Evolutionary conservation across 352 stramenopile genomes (phyloP).

Genomic region (Detonula confervacea): DNA sequence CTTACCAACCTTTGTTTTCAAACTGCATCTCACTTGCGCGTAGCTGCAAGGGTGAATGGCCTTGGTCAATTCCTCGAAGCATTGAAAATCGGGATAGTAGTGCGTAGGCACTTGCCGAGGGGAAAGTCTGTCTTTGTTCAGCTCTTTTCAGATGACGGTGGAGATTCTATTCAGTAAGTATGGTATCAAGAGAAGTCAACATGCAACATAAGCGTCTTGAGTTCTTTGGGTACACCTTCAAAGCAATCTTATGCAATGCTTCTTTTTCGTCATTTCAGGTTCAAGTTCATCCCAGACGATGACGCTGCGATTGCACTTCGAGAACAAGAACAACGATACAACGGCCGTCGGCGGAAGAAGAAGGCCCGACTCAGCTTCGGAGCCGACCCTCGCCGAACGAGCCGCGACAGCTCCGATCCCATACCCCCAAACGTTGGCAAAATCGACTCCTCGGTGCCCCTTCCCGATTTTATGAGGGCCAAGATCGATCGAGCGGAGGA

Average conservation of each 20-base stretch:
- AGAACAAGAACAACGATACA: conserved; percentile 77
- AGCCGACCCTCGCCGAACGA: conserved; percentile 44
- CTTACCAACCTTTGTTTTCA: conserved; percentile 10
- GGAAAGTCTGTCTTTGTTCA: conserved; percentile 76
- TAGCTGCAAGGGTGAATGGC: conserved; percentile 73
- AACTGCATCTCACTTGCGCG: neutral
- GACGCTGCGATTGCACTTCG: conserved; percentile 77
- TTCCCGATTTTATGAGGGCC: conserved; percentile 74
- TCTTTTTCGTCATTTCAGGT: conserved; percentile 29
- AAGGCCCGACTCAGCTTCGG: conserved; percentile 44
- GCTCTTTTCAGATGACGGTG: conserved; percentile 76
- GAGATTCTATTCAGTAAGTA: conserved; percentile 76
- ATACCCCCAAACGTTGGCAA: conserved; percentile 40
- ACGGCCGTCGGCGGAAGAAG: conserved; percentile 35
- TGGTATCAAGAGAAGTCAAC: too few relatives aligned
- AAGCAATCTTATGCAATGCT: neutral
- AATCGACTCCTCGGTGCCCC: conserved; percentile 36
- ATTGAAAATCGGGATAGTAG: conserved; percentile 81
- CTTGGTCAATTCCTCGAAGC: conserved; percentile 81
- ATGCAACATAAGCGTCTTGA: too few relatives aligned
- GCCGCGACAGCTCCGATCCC: conserved; percentile 41
- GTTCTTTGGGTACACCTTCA: neutral
- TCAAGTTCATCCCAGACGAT: conserved; percentile 55
- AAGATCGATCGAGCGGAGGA: conserved; percentile 61
- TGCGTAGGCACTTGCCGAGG: conserved; percentile 77